phyloP scores from a whole-genome alignment of 495 filamentous ascomycete genomes.

The Cercophora newfieldiana region DNA sequence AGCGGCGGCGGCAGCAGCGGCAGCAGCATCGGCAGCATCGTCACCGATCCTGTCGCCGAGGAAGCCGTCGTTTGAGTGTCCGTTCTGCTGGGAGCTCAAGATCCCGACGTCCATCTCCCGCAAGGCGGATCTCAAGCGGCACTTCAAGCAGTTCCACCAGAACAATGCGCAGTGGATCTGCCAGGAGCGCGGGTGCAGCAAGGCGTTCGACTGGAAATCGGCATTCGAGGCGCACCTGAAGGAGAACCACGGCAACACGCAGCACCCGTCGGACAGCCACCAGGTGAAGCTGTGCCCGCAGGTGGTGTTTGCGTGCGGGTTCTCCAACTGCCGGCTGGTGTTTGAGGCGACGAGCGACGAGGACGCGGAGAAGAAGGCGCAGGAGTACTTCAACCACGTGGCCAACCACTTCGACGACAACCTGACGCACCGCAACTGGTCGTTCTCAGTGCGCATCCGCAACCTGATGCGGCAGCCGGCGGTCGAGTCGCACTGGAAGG shows the following conservation, averaged over 20 bases:
- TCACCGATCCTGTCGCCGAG: constrained; percentile 14
- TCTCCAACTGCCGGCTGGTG: constrained; percentile 27
- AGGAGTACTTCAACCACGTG: constrained; percentile 32
- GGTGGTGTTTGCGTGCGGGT: constrained; percentile 33
- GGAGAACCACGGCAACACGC: constrained; percentile 20
- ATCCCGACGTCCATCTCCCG: constrained; percentile 22
- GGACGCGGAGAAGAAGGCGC: constrained; percentile 15
- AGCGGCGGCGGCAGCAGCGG: not conserved
- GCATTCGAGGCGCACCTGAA: constrained; percentile 30
- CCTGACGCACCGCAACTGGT: constrained; percentile 24
- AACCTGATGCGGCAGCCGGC: constrained; percentile 28
- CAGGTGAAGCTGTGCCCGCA: constrained; percentile 23
- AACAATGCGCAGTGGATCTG: constrained; percentile 29
- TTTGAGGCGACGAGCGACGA: constrained; percentile 25
- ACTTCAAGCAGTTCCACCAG: constrained; percentile 29
- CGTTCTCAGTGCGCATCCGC: constrained; percentile 25
- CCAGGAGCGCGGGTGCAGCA: constrained; percentile 22
- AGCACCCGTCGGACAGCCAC: constrained; percentile 16
- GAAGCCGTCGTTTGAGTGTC: constrained; percentile 26
- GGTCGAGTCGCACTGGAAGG: constrained; percentile 20
- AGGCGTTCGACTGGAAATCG: constrained; percentile 28
- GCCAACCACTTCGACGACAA: constrained; percentile 28
- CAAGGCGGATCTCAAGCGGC: constrained; percentile 30
- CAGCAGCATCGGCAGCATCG: constrained; percentile 2
- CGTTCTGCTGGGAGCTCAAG: constrained; percentile 30